Conservation (phyloP, 140 eudicot species). For the Cichorium intybus region DNA sequence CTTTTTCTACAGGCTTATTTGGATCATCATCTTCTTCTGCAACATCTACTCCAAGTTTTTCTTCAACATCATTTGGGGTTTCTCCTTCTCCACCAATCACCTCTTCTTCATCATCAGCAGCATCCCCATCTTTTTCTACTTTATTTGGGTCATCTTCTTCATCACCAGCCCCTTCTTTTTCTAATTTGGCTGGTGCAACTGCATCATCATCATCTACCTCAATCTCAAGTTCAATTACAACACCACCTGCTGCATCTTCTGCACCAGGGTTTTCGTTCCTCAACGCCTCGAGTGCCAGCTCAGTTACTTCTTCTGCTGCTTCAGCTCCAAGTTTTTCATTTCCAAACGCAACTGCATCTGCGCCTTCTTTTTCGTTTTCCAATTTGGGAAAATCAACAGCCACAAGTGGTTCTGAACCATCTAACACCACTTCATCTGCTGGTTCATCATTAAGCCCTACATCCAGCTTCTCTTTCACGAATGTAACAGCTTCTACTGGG, state of each 20-base stretch:
- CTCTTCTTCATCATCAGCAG: slow-evolving; percentile 21
- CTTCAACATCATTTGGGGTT: slow-evolving; percentile 31
- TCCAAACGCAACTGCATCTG: slow-evolving; percentile 6
- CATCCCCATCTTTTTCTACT: slow-evolving; percentile 17
- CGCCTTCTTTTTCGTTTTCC: slow-evolving; percentile 22
- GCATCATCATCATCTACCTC: slow-evolving; percentile 14
- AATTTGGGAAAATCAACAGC: slow-evolving; percentile 20
- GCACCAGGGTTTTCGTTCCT: slow-evolving; percentile 46
- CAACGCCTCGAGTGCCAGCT: slow-evolving; percentile 25
- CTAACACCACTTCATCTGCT: slow-evolving; percentile 9
- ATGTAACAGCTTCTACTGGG: slow-evolving; percentile 14
- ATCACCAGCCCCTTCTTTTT: slow-evolving; percentile 21
- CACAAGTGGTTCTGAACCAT: slow-evolving; percentile 19
- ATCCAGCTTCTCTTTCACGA: slow-evolving; percentile 42
- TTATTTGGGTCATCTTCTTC: slow-evolving; percentile 22
- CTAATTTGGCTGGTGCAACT: slow-evolving; percentile 13
- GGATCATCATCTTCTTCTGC: slow-evolving; percentile 28
- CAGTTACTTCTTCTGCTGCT: slow-evolving; percentile 14
- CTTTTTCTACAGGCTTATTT: slow-evolving; percentile 22
- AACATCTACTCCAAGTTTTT: slow-evolving; percentile 17
- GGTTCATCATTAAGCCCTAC: slow-evolving; percentile 23
- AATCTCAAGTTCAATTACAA: slow-evolving; percentile 14
- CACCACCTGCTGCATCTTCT: slow-evolving; percentile 22
- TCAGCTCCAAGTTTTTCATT: slow-evolving; percentile 28
- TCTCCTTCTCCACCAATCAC: slow-evolving; percentile 21